Conservation (phyloP, 495 filamentous ascomycete genomes). For the Talaromyces ruber region DNA sequence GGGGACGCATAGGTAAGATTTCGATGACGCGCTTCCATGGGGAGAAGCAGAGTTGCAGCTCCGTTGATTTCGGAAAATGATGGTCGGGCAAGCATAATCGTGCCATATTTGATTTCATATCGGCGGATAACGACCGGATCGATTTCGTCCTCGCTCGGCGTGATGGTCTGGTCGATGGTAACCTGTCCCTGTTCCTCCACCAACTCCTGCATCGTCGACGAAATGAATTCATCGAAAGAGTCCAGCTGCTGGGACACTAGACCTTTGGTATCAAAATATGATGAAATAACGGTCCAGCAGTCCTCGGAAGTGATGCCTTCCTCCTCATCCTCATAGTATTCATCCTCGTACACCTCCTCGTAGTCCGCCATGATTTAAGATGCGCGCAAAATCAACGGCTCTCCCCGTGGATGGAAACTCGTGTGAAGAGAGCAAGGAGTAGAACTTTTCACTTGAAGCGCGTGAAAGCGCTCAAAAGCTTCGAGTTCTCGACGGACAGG, state of each 20-base stretch:
- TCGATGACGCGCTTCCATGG: slow-evolving; percentile 86
- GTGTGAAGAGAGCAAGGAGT: not conserved
- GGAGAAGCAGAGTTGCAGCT: slow-evolving; percentile 67
- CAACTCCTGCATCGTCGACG: slow-evolving; percentile 84
- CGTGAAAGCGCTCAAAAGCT: slow-evolving; percentile 3
- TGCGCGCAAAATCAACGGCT: not conserved
- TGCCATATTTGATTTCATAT: slow-evolving; percentile 89
- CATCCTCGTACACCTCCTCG: slow-evolving; percentile 42
- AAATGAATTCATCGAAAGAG: slow-evolving; percentile 95
- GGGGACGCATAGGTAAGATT: slow-evolving; percentile 93
- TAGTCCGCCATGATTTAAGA: slow-evolving; percentile 41
- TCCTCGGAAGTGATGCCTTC: slow-evolving; percentile 74
- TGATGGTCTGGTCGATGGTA: slow-evolving; percentile 79
- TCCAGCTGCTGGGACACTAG: slow-evolving; percentile 96
- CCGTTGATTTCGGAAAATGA: slow-evolving; percentile 90
- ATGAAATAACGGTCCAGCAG: slow-evolving; percentile 93
- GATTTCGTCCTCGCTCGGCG: slow-evolving; percentile 55
- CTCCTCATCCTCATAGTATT: slow-evolving; percentile 57
- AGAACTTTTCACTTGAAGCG: not conserved
- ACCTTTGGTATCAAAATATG: slow-evolving; percentile 93
- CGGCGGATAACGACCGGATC: slow-evolving; percentile 73
- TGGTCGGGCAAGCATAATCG: slow-evolving; percentile 72
- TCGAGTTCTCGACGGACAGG: not conserved
- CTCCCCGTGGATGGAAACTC: not conserved
- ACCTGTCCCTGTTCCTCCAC: slow-evolving; percentile 82